Conservation (phyloP, 208 protist genomes). For the Wallacemonas rigidus region DNA sequence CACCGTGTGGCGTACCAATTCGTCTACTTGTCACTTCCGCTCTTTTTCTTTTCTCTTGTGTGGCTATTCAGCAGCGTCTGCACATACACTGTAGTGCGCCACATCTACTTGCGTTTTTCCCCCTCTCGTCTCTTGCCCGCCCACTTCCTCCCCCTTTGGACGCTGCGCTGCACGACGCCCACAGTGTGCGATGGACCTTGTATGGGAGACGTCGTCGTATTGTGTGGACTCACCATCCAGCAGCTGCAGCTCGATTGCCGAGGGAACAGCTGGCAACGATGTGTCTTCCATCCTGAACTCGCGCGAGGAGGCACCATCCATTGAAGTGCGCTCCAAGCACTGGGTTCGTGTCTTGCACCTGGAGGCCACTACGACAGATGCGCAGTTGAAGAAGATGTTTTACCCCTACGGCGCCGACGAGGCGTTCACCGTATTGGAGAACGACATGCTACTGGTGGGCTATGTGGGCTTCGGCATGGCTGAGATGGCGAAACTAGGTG, state of each 20-base stretch:
- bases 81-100: neutral
- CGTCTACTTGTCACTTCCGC: too few species aligned
- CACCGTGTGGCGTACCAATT: too few species aligned
- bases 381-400: conserved; percentile 71
- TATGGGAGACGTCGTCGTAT: conserved; percentile 18
- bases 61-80: too few species aligned
- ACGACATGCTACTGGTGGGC: conserved; percentile 36
- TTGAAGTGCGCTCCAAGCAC: conserved; percentile 36
- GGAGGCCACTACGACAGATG: conserved; percentile 50
- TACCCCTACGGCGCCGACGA: conserved; percentile 86
- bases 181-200: conserved; percentile 8
- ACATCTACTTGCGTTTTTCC: too few species aligned
- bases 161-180: too few species aligned
- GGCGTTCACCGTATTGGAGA: conserved; percentile 45
- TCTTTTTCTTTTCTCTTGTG: too few species aligned
- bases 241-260: conserved; percentile 61
- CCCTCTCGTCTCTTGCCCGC: too few species aligned
- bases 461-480: conserved; percentile 77
- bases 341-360: conserved; percentile 74
- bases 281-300: conserved; percentile 60
- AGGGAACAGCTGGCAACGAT: conserved; percentile 74
- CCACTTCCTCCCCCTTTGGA: too few species aligned
- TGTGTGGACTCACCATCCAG: conserved; percentile 25
- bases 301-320: conserved; percentile 30
- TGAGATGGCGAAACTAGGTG: conserved; percentile 66